Base-by-base conservation (phyloP, 2,329 filamentous ascomycete species). In the Stromatinia cepivora region DNA sequence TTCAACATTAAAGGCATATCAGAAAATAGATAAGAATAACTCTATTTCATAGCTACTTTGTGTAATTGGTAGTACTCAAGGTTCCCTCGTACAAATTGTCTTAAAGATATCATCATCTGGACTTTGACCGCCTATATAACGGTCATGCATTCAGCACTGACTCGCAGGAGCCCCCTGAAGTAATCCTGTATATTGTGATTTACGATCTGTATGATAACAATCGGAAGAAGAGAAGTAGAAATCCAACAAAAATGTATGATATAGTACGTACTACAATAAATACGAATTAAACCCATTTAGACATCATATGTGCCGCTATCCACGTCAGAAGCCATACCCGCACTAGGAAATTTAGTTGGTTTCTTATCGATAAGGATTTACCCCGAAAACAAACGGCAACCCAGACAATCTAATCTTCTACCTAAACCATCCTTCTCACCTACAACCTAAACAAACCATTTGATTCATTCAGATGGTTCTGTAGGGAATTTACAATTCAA, bases 351-450 rank as follows among this genome's bases (percentile, higher is more conserved):
- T 28, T 53, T 46, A 53, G 46, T 42, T 39, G 22, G 8, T 54
- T 34, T 63, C 66, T 69, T 69, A 69, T 69, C 66, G 66, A 68
- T 68, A 68, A 68, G 66, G 31, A 46, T 20, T n/a, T 46, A 13
- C 36, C 36, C 39, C 57, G 25, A 68, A 36, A 61, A n/a, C 54
- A 67, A 56, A 56, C n/a, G 39, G 46, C 34, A 20, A 54, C 36
- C 25, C 42, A 68, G 34, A 54, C 22, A 58, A 48, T 42, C 34
- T 39, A 42, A 36, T 63, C 46, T 63, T 52, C n/a, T 52, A 63
- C 46, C 61, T 64, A 69, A 64, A 39, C 36, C 57, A 58, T n/a
- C 31, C 31, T 66, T 46, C 22, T 34, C 39, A 31, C 28, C 42
- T 34, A 66, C 64, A 50, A 58, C 25, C 34, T 9, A 42, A 42